phyloP scores from a whole-genome alignment of 1,284 basidiomycete genomes.

The Malassezia cuniculi region DNA sequence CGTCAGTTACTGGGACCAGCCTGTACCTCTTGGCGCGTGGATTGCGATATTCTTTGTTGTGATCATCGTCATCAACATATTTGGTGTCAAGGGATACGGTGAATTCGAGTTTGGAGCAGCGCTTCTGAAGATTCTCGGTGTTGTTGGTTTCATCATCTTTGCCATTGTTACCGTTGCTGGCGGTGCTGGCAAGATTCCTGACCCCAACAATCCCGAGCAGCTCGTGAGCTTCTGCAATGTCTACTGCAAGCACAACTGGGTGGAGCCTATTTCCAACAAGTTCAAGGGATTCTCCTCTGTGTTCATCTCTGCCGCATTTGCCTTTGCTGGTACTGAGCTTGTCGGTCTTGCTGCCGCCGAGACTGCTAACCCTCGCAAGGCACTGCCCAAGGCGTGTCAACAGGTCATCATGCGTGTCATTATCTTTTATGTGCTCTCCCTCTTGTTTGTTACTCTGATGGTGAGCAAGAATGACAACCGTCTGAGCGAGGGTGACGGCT shows the following conservation, averaged over 20 bases:
- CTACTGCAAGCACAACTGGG: too few relatives aligned
- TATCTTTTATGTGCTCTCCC: conserved; percentile 49
- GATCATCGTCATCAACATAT: conserved; percentile 35
- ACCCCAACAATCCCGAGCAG: too few relatives aligned
- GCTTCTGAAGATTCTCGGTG: conserved; percentile 37
- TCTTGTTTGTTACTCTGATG: conserved; percentile 53
- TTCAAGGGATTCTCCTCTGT: conserved; percentile 28
- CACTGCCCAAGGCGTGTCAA: conserved; percentile 48
- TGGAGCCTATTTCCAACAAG: too few relatives aligned
- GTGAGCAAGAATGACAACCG: conserved; percentile 37
- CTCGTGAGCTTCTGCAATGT: too few relatives aligned
- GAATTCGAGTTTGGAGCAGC: conserved; percentile 37
- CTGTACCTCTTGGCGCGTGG: conserved; percentile 29
- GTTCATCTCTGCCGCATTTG: conserved; percentile 26
- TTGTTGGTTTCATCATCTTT: conserved; percentile 39
- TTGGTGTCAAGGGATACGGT: conserved; percentile 41
- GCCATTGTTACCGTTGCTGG: conserved; percentile 38
- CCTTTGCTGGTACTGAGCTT: conserved; percentile 47
- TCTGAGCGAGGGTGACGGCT: conserved; percentile 20
- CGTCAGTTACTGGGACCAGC: conserved; percentile 33
- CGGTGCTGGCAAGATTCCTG: too few relatives aligned
- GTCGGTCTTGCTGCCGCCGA: conserved; percentile 58
- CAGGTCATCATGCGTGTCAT: conserved; percentile 47
- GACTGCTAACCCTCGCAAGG: conserved; percentile 48
- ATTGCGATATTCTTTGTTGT: conserved; percentile 27